Conservation (phyloP, 2,329 filamentous ascomycete genomes). For the Aspergillus viridinutans region DNA sequence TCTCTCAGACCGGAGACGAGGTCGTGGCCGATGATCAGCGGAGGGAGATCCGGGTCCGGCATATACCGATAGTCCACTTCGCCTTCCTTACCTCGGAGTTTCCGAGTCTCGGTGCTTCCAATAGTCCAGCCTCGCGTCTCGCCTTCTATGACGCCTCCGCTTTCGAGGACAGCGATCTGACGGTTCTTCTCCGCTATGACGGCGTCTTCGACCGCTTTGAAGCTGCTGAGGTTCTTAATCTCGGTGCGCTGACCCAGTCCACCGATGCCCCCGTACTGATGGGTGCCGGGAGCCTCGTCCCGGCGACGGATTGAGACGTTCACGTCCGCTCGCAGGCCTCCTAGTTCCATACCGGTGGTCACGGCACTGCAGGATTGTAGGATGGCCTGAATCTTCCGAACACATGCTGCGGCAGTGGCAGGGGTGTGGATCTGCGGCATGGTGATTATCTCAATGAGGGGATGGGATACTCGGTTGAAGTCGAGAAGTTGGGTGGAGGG, state of each 20-base stretch:
- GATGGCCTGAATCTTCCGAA: slow-evolving; percentile 80
- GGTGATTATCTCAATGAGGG: slow-evolving; percentile 93
- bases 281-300: slow-evolving; percentile 39
- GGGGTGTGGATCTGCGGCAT: slow-evolving; percentile 83
- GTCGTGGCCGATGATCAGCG: slow-evolving; percentile 68
- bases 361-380: slow-evolving; percentile 79
- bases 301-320: slow-evolving; percentile 80
- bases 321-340: slow-evolving; percentile 86
- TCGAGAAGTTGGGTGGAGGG: slow-evolving; percentile 75
- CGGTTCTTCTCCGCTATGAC: slow-evolving; percentile 86
- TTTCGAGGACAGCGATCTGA: slow-evolving; percentile 75
- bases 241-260: slow-evolving; percentile 83
- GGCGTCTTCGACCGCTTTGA: slow-evolving; percentile 92
- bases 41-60: slow-evolving; percentile 87
- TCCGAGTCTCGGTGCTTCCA: slow-evolving; percentile 73
- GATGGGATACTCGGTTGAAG: slow-evolving; percentile 87
- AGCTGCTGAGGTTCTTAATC: slow-evolving; percentile 94
- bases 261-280: slow-evolving; percentile 54
- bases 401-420: slow-evolving; percentile 78
- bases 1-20: slow-evolving; percentile 61
- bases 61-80: slow-evolving; percentile 98
- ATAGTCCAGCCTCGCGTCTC: slow-evolving; percentile 94
- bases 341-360: slow-evolving; percentile 87
- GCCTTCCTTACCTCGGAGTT: slow-evolving; percentile 86
- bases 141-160: slow-evolving; percentile 68